A percentile compares a stretch with the other conserved stretches of the same genome.
Evolutionary conservation across 2,329 filamentous ascomycete species (phyloP).

Genomic region (Emericellopsis atlantica): DNA sequence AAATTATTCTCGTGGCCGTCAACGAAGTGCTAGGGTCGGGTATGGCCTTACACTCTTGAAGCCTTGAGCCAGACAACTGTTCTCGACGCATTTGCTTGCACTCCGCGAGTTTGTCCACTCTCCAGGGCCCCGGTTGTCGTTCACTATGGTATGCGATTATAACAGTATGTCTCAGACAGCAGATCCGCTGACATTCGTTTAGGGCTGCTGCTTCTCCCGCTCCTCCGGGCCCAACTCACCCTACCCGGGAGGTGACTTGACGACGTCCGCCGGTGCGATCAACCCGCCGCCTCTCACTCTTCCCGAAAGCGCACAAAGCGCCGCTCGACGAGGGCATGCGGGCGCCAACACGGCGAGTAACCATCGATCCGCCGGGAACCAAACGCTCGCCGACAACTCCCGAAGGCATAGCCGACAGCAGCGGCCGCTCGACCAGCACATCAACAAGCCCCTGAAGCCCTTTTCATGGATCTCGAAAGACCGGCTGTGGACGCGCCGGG

Average conservation of each 20-base stretch:
- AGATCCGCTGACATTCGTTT: background rate
- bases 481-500: conserved; percentile 55
- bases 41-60: no score
- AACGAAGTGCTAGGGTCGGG: no score
- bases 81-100: no score
- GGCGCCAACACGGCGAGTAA: conserved; percentile 5
- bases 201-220: conserved; percentile 49
- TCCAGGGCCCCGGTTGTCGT: no score
- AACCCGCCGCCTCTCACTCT: conserved; percentile 25
- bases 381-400: conserved; percentile 8
- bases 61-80: no score
- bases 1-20: no score
- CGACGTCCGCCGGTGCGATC: conserved; percentile 40
- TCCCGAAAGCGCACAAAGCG: conserved; percentile 12
- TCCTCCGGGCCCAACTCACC: conserved; percentile 39
- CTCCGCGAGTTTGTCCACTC: no score
- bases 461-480: conserved; percentile 52
- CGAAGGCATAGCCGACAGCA: conserved; percentile 21
- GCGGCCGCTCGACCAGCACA: conserved; percentile 46
- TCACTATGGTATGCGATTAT: no score
- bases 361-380: conserved; percentile 7
- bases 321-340: background rate
- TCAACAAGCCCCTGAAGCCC: conserved; percentile 54
- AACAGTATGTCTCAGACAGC: no score
- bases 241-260: conserved; percentile 34